These are phyloP conservation scores for Syncephalastrum contaminatum DNA, from an alignment of 371 early-diverging fungal species.

Conservation along the genomic window DNA sequence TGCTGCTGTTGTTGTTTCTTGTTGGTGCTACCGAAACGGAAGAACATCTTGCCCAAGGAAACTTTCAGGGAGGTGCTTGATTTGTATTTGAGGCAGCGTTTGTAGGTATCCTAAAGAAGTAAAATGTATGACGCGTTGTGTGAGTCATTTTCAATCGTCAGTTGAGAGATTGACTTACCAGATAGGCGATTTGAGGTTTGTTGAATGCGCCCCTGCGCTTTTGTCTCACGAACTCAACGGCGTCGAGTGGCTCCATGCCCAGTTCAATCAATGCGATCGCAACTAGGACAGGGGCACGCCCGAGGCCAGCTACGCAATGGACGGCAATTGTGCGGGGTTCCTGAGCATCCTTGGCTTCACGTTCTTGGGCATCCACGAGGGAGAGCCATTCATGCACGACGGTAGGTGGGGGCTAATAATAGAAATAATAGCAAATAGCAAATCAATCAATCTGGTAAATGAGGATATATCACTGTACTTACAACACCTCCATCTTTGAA, in stretches of 20 bases:
- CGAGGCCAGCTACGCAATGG: conserved; percentile 85
- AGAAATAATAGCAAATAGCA: neutral
- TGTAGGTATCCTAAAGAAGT: conserved; percentile 30
- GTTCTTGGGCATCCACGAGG: conserved; percentile 55
- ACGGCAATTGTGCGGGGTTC: conserved; percentile 69
- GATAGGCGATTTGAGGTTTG: conserved; percentile 71
- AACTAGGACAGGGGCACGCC: conserved; percentile 71
- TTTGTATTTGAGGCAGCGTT: conserved; percentile 29
- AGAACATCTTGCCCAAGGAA: conserved; percentile 31
- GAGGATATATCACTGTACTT: conserved; percentile 9
- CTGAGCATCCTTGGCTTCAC: conserved; percentile 24
- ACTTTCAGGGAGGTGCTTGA: conserved; percentile 18
- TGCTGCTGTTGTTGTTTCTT: conserved; percentile 17
- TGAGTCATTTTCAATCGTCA: neutral
- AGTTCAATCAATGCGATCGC: conserved; percentile 79
- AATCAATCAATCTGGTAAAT: neutral
- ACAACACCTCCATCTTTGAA: conserved; percentile 80
- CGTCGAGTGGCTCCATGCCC: conserved; percentile 76
- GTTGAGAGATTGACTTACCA: conserved; percentile 35
- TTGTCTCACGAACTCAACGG: conserved; percentile 70
- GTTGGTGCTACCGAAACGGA: conserved; percentile 17
- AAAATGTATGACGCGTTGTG: neutral
- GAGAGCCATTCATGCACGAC: conserved; percentile 73
- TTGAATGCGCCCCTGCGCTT: conserved; percentile 84
- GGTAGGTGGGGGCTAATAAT: conserved; percentile 58